Evolutionary conservation across 805 yeast genomes (phyloP), one percentile per base, ranked within the genome.

Genomic region (Pichia exigua): DNA sequence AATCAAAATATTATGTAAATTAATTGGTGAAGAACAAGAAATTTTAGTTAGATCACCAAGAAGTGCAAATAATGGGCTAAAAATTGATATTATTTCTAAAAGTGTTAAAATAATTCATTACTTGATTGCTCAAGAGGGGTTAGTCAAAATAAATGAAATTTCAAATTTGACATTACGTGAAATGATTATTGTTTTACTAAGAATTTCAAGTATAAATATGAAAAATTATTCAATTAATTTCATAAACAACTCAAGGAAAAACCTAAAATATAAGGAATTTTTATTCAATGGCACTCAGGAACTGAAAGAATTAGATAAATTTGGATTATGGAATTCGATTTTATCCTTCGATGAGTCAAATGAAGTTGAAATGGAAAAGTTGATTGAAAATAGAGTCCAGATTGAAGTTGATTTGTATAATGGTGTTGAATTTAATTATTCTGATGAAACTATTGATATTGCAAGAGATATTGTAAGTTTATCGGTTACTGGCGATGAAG

Each of bases 401-500:
- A 50, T 61, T 22, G 66, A 64, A 44, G 45, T 54, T 35, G 59
- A 57, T 15, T 67, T 69, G 46, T 72, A 81, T 47, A 81, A 82
- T 60, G 87, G 87, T 1, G 61, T 81, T 15, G 87, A 82, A 60
- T 74, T 81, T 53, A 76, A 80, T 7, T 83, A 82, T 60, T 82
- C 79, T 51, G 77, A 73, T 51, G 82, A 78, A 52, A 79, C 81
- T 3, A 79, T 85, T 40, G 88, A 83, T 55, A 69, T 83, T 61
- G 83, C 95, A 0, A 72, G 88, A 55, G 87, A 83, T 55, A 76
- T 88, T 20, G 69, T 89, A 49, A 88, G 83, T 53, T 73, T 76
- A 27, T 80, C 82, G 53, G 77, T 82, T 12, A 84, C 88, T 4
- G 82, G 83, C 60, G 90, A 85, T 56, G 95, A 87, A 58, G 88